Base-by-base conservation (phyloP, 305 asterid genomes). In the Stenogyne calaminthoides region DNA sequence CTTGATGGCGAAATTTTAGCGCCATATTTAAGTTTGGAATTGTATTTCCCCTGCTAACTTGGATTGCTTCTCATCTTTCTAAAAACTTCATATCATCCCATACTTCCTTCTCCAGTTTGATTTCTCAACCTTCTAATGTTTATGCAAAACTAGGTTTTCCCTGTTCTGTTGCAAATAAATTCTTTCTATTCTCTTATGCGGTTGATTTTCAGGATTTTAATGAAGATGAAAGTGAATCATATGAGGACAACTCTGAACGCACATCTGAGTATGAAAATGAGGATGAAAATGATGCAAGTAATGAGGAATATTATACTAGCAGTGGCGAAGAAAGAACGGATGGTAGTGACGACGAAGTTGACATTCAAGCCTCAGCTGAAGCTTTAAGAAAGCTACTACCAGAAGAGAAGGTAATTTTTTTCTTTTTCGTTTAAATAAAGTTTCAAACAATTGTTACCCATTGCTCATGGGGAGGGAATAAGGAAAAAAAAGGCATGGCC, bases 1-100 rank as follows among this genome's bases (percentile, higher is more conserved):
- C 96, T 95, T 65, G 97, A 95, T 82, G 88, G 93, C 88, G 86
- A 88, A 70, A 85, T 88, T 82, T 84, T 95, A 73, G 96, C 98
- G 78, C 94, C 98, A 76, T 86, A 87, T 82, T 98, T 95, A 88
- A 88, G 94, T 82, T 75, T 69, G 4, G 34, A 54, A 49, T 56
- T 66, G 42, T 32, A 46, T 67, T 70, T 64, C 67, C 36, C 69
- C 72, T 60, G 60, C 1, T 71, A 49, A 37, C 16, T 39, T 22
- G 49, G 47, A 22, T 19, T 61, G 56, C 40, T 37, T 25, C 56
- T 68, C 39, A 58, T 42, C 39, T 37, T 11, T 64, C 9, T 6
- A 42, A 70, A 25, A 58, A 66, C 9, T 61, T 60, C 58, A 20
- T 32, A 11, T 16, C 25, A 70, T 74, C 56, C 55, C 56, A 47